A percentile compares a stretch with the other conserved stretches of the same genome.
These are phyloP conservation scores for Lathyrus oleraceus DNA, from an alignment of 306 rosid species.

Conservation along the genomic window DNA sequence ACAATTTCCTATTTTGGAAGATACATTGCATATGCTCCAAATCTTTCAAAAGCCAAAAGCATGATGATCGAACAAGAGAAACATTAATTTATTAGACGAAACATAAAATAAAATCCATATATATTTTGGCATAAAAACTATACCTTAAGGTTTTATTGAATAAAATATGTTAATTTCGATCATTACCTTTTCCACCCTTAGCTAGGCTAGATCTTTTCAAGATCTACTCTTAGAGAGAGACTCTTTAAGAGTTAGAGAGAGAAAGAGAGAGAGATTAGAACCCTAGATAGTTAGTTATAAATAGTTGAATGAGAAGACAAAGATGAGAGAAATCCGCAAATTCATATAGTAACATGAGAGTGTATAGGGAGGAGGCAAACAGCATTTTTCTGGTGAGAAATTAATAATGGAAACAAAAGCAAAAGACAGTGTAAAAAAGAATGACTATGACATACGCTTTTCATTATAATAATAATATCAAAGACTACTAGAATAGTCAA, in stretches of 20 bases:
- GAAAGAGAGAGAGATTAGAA: slow-evolving; percentile 13
- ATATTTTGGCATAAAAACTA: background rate
- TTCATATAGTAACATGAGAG: slow-evolving; percentile 41
- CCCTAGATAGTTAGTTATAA: slow-evolving; percentile 50
- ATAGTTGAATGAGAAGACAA: slow-evolving; percentile 45
- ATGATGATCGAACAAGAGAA: slow-evolving; percentile 1
- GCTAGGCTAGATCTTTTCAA: slow-evolving; percentile 33
- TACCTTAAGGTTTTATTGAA: slow-evolving; percentile 18
- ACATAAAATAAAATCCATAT: background rate
- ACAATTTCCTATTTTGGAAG: slow-evolving; percentile 14
- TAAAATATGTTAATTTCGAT: slow-evolving; percentile 14
- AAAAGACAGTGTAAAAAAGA: slow-evolving; percentile 40
- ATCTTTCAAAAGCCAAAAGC: slow-evolving; percentile 20
- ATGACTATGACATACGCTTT: slow-evolving; percentile 43
- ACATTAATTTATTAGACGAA: slow-evolving; percentile 26
- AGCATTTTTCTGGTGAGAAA: slow-evolving; percentile 50
- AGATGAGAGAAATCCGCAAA: slow-evolving; percentile 48
- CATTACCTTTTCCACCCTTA: slow-evolving; percentile 42
- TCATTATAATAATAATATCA: slow-evolving; percentile 38
- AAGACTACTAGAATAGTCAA: slow-evolving; percentile 1
- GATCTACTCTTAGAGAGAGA: slow-evolving; percentile 45
- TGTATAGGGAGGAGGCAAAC: slow-evolving; percentile 71
- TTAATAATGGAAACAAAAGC: slow-evolving; percentile 36
- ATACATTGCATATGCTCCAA: slow-evolving; percentile 17
- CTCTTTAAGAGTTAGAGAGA: background rate